A percentile compares a stretch with the other conserved stretches of the same genome.
Evolutionary conservation across 2,329 filamentous ascomycete genomes (phyloP).

Genomic region (Epichloe sp.): DNA sequence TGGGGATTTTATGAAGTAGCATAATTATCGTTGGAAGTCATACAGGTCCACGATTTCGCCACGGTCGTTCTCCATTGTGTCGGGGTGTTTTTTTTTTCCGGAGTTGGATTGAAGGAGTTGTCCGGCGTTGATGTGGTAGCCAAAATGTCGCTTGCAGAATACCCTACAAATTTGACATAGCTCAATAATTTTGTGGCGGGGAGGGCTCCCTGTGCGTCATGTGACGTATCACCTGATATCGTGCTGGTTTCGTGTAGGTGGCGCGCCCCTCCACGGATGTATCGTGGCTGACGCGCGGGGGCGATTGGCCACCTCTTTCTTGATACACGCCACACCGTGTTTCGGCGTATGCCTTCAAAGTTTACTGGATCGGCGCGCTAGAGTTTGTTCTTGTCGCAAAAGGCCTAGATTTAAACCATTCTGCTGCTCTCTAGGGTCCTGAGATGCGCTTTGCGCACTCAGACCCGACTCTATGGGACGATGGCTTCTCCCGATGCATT

Average conservation of each 20-base stretch:
- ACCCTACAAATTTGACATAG: constrained; percentile 21
- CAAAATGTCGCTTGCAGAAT: constrained; percentile 17
- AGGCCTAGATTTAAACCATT: constrained; percentile 8
- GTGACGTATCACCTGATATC: constrained; percentile 22
- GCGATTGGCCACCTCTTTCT: neutral
- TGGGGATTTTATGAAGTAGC: neutral
- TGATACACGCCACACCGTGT: neutral
- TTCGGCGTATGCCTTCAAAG: neutral
- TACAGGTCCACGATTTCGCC: constrained; percentile 99
- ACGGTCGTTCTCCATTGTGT: constrained; percentile 99
- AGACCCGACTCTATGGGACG: constrained; percentile 12
- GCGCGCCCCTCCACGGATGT: neutral
- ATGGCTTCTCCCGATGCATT: constrained; percentile 23
- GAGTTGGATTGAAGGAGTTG: constrained; percentile 10
- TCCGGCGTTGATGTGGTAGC: constrained; percentile 18
- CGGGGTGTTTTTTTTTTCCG: constrained; percentile 21
- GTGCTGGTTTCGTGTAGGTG: constrained; percentile 16
- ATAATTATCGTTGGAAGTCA: constrained; percentile 24
- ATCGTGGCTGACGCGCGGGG: constrained; percentile 1
- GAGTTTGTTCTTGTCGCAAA: neutral
- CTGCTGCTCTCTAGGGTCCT: constrained; percentile 17
- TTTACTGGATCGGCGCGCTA: neutral
- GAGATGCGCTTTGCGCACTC: constrained; percentile 36
- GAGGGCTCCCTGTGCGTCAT: constrained; percentile 24
- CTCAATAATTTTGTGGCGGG: constrained; percentile 22